Conservation (phyloP, 371 early-diverging fungal species). For the Rhizopus arrhizus region DNA sequence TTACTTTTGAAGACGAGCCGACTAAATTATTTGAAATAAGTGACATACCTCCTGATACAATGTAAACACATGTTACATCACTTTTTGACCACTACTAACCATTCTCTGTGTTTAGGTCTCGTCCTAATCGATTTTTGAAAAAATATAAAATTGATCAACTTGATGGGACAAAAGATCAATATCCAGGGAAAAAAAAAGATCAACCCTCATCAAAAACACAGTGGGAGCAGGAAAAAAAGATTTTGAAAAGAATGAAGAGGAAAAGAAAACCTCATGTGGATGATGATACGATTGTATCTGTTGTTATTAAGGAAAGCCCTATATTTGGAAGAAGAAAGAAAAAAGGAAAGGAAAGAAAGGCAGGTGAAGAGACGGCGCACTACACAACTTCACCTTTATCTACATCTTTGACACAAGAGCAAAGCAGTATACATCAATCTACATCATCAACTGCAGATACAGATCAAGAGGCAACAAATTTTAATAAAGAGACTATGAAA, state of each 20-base stretch:
- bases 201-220: constrained; percentile 5
- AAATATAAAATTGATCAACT: constrained; percentile 43
- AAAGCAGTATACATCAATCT: no score
- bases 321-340: background rate
- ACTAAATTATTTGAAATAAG: constrained; percentile 22
- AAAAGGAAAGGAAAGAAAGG: background rate
- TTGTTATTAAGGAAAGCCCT: constrained; percentile 3
- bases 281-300: background rate
- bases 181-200: background rate
- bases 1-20: constrained; percentile 4
- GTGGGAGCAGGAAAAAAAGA: constrained; percentile 16
- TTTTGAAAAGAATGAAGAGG: constrained; percentile 10
- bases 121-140: constrained; percentile 1
- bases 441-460: no score
- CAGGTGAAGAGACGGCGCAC: no score
- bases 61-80: constrained; percentile 1
- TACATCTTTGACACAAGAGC: no score
- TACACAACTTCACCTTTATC: no score
- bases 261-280: background rate
- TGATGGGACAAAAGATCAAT: constrained; percentile 52
- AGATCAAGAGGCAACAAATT: no score
- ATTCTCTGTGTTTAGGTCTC: constrained; percentile 1
- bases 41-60: constrained; percentile 27
- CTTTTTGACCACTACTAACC: background rate
- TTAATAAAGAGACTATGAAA: no score